Base-by-base conservation (phyloP, 768 basidiomycete genomes). In the Suillus alpinus region DNA sequence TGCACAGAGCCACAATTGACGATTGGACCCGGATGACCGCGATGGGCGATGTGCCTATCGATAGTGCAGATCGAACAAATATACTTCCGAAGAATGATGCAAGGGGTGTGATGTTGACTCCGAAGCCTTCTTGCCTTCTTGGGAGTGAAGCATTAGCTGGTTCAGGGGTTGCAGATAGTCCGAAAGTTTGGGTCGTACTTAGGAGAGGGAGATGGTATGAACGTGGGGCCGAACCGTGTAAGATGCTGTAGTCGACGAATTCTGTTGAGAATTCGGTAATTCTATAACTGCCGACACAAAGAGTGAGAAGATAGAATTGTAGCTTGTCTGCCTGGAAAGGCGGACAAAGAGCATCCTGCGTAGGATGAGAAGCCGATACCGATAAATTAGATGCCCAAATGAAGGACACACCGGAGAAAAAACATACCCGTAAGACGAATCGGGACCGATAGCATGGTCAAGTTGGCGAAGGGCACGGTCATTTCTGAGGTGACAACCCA, bases 11-110 rank as follows among this genome's bases (percentile, higher is more conserved):
- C 14, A 39, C 10, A 34, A 31, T 9, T 18, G 18, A 50, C 18
- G 18, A 32, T 32, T 31, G 23, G 16, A 18, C 58, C 58, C 36
- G 14, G 23, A 59, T 55, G 18, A 16, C 51, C 29, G 23, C 47
- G 57, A 58, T 58, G 26, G 57, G 50, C 29, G 26, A 36, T 43
- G 59, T 62, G 50, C 59, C 50, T 60, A 62, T 60, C 59, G 61
- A 62, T 60, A 31, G 49, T 50, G 60, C 18, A 37, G 31, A 29
- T 40, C 34, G 34, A 37, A 26, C 34, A 59, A 37, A 61, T 59
- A 61, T 61, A 46, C 34, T 56, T 56, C 23, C 36, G 36, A 55
- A 55, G 51, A 18, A 39, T 55, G 23, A 55, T 39, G 53, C 7
- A 51, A 23, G 23, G 9, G 23, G 16, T 26, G 47, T 12, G 9